A percentile compares a stretch with the other conserved stretches of the same genome.
Evolutionary conservation across 2,329 filamentous ascomycete genomes (phyloP).

Genomic region (Diaporthe citrichinensis): DNA sequence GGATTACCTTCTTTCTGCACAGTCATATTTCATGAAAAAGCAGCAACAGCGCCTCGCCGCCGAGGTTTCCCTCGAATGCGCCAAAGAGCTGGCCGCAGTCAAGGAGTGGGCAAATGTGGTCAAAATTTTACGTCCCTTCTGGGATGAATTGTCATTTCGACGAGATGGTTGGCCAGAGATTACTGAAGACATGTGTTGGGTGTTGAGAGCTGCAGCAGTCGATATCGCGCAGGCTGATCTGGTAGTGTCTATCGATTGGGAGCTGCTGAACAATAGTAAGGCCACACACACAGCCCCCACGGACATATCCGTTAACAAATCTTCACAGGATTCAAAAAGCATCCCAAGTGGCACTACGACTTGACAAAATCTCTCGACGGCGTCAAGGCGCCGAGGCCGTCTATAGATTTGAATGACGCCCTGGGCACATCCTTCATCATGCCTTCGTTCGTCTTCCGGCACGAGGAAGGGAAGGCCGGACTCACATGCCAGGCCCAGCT

Average conservation of each 20-base stretch:
- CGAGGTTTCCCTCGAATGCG: slow-evolving; percentile 71
- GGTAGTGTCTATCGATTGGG: slow-evolving; percentile 75
- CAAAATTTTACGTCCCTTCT: slow-evolving; percentile 68
- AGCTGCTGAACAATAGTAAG: slow-evolving; percentile 72
- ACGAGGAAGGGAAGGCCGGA: slow-evolving; percentile 60
- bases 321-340: slow-evolving; percentile 65
- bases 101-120: slow-evolving; percentile 68
- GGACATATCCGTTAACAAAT: slow-evolving; percentile 43
- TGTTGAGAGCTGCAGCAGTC: slow-evolving; percentile 69
- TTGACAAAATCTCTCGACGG: slow-evolving; percentile 69
- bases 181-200: slow-evolving; percentile 73
- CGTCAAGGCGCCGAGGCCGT: slow-evolving; percentile 60
- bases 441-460: slow-evolving; percentile 52
- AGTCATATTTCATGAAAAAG: slow-evolving; percentile 67
- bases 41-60: slow-evolving; percentile 67
- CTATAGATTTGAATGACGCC: slow-evolving; percentile 65
- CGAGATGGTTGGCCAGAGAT: slow-evolving; percentile 72
- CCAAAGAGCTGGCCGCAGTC: slow-evolving; percentile 66
- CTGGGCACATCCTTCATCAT: slow-evolving; percentile 67
- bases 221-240: slow-evolving; percentile 67
- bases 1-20: slow-evolving; percentile 65
- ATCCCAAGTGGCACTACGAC: slow-evolving; percentile 73
- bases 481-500: slow-evolving; percentile 72
- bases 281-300: slow-evolving; percentile 38
- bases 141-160: slow-evolving; percentile 70